Evolutionary conservation across 371 early-diverging fungal species (phyloP).

Genomic region (Apophysomyces variabilis): DNA sequence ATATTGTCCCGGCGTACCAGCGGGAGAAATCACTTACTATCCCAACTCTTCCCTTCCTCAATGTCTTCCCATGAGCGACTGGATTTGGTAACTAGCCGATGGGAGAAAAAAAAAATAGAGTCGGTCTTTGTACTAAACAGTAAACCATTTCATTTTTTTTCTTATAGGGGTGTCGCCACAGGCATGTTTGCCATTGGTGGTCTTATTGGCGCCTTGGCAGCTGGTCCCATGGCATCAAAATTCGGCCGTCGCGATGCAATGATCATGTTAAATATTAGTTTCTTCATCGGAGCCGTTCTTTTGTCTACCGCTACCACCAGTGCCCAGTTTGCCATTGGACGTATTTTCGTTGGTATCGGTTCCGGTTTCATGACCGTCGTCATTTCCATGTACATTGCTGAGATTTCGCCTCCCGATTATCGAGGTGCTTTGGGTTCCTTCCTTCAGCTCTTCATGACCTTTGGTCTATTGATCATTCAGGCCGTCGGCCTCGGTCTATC

Average conservation of each 20-base stretch:
- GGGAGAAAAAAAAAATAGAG: background rate
- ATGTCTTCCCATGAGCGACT: constrained; percentile 27
- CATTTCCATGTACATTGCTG: constrained; percentile 77
- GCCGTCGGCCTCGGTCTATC: constrained; percentile 54
- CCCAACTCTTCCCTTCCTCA: constrained; percentile 20
- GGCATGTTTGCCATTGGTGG: constrained; percentile 67
- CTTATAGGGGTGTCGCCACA: constrained; percentile 48
- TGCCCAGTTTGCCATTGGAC: constrained; percentile 66
- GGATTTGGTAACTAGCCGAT: constrained; percentile 29
- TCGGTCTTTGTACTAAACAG: background rate
- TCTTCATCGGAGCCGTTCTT: constrained; percentile 60
- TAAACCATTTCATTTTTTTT: background rate
- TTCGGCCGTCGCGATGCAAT: constrained; percentile 64
- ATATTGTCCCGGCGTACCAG: constrained; percentile 20
- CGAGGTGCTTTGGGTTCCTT: constrained; percentile 65
- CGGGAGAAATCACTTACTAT: constrained; percentile 16
- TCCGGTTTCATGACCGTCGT: constrained; percentile 73
- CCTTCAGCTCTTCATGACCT: constrained; percentile 72
- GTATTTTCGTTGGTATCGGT: constrained; percentile 78
- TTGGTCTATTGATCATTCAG: constrained; percentile 67
- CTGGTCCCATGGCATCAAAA: constrained; percentile 52
- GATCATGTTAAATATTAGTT: constrained; percentile 55
- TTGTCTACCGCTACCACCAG: constrained; percentile 52
- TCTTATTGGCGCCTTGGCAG: constrained; percentile 61
- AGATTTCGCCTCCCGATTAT: constrained; percentile 64